Evolutionary conservation across 345 rosid species (phyloP).

Genomic region (Erysimum cheiranthoides): DNA sequence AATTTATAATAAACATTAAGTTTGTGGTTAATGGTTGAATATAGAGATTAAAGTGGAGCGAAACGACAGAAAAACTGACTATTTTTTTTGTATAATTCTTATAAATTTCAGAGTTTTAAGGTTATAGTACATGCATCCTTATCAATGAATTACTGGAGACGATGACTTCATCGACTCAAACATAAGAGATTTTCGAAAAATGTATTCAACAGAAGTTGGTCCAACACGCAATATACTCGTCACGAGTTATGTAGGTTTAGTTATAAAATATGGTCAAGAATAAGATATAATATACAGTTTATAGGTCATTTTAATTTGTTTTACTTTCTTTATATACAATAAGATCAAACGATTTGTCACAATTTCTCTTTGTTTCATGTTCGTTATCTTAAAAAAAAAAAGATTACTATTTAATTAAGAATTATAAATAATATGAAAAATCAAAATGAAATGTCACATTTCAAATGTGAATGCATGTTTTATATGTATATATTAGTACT

Average conservation of each 20-base stretch:
- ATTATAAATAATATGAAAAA: neutral
- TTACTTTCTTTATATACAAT: neutral
- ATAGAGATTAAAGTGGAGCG: neutral
- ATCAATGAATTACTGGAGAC: neutral
- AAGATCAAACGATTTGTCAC: constrained; percentile 1
- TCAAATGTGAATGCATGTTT: neutral
- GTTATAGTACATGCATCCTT: neutral
- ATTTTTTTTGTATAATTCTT: no score
- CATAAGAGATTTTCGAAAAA: neutral
- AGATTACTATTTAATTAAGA: neutral
- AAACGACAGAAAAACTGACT: neutral
- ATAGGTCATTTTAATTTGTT: neutral
- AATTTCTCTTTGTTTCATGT: neutral
- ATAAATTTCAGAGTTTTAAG: neutral
- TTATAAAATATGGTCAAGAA: neutral
- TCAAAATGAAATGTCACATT: neutral
- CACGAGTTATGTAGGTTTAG: neutral
- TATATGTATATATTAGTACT: no score
- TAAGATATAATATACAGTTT: neutral
- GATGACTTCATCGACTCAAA: neutral
- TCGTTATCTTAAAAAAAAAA: neutral
- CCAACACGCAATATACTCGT: neutral
- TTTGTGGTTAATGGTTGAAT: neutral
- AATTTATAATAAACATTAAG: no score
- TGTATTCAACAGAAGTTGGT: neutral